Evolutionary conservation across 352 stramenopile species (phyloP), one percentile per base, ranked within the genome.

Genomic region (Pythium dissotocum): DNA sequence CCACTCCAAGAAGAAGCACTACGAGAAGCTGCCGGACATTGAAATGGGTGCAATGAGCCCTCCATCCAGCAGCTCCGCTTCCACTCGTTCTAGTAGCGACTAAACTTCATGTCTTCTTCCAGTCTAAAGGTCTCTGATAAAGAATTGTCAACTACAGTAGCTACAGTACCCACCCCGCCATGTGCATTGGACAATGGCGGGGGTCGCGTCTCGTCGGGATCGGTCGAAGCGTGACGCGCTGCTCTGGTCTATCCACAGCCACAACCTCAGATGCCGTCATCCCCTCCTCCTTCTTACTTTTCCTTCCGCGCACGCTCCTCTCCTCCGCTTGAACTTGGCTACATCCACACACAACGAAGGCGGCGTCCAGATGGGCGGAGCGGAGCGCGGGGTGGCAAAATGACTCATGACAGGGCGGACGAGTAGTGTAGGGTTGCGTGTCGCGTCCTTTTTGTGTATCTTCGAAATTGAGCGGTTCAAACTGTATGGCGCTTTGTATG

Each of bases 1-100:
- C 71, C 77, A 87, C 44, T 53, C 77, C 24, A 88, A 85, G 60
- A 89, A 87, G 69, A 73, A 77, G 46, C 77, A 87, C 35, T 91
- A 91, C 69, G 75, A 81, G 58, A 83, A 80, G 65, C 57, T 91
- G 10, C 78, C 82, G 0, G 76, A 82, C 38, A 35, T 82, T 14
- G 76, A 82, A 42, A 58, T 71, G n/a, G 69, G 63, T 6, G 51
- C 18, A 3, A 26, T 53, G n/a, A 58, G 57, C 51, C 57, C 32
- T 33, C 10, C 8, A 8, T 33, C 30, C 13, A 65, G 35, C 58
- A 21, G 18, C 18, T 70, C 63, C 33, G 64, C 64, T 14, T 33
- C 55, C 2, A 61, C 46, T 9, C 18, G n/a, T 0, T 21, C 46
- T 2, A 53, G 48, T 18, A 59, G 64, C 46, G 64, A 65, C 40